Base-by-base conservation (phyloP, 1,284 basidiomycete genomes). In the Erythrobasidium hasegawianum region DNA sequence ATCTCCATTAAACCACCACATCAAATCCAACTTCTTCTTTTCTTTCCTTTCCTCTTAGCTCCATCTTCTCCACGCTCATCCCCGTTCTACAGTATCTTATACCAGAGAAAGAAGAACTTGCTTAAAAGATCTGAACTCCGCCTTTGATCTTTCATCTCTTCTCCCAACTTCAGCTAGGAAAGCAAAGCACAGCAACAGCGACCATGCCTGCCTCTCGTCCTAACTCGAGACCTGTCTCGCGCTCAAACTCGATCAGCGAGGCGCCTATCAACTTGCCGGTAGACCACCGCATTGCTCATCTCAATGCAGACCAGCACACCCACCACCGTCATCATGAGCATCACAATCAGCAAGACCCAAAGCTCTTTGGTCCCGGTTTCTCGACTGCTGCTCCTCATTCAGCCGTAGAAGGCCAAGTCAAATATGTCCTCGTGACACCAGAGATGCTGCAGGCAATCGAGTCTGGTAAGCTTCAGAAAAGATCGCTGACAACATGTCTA, bases 351-450 rank as follows among this genome's bases (percentile, higher is more conserved):
- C 61, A 64, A 22, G 61, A 64, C 26, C 53, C 61, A 10, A 64
- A 64, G 41, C 61, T 64, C 26, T 64, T 64, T 39, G 61, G 61
- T 16, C 61, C 61, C 2, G 61, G 61, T 64, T 64, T 64, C 53
- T 64, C 61, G 4, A 45, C 61, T 39, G 64, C 57, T 33, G 47
- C 64, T 14, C 56, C 47, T 52, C 56, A 58, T 16, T 58, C 56
- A 27, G 64, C 56, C n/a, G 57, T 29, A 33, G 33, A 33, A 33
- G 55, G 49, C 41, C 38, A 66, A 14, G 43, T 59, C 10, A 56
- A 56, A 16, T 66, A 66, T 66, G 64, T 66, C 16, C 64, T 66
- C 56, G 64, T 66, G 20, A 66, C 64, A 0, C 64, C 64, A 9
- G 64, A 66, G 20, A 66, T 66, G 64, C 49, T 66, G 43, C 41